A percentile compares a stretch with the other conserved stretches of the same genome.
Evolutionary conservation across 768 basidiomycete genomes (phyloP).

Genomic region (Mrakia blollopis): DNA sequence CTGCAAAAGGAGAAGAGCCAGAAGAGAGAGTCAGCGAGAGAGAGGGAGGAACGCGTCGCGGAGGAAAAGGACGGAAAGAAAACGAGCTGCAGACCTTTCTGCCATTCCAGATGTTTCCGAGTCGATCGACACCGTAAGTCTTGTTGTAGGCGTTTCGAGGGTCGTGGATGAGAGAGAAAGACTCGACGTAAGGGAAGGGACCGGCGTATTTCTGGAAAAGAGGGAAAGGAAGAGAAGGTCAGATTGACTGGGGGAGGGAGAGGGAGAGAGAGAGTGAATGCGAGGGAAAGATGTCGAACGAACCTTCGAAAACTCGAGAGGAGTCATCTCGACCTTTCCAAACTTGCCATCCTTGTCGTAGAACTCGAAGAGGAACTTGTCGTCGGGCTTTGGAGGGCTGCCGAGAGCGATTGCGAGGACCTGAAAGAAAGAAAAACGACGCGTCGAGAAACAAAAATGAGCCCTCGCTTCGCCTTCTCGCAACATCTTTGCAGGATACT

Average conservation of each 20-base stretch:
- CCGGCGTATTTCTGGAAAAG: constrained; percentile 54
- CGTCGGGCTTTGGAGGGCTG: constrained; percentile 69
- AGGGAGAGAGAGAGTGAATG: not conserved
- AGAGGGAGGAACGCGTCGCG: too few species aligned
- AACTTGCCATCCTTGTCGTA: constrained; percentile 72
- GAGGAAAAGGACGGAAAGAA: too few species aligned
- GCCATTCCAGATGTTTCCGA: constrained; percentile 88
- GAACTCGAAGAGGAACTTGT: constrained; percentile 78
- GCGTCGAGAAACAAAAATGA: too few species aligned
- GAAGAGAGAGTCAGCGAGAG: not conserved
- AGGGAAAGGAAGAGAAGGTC: constrained; percentile 54
- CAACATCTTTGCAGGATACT: too few species aligned
- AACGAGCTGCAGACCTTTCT: not conserved
- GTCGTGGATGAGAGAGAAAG: constrained; percentile 91
- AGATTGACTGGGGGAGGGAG: not conserved
- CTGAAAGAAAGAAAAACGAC: too few species aligned
- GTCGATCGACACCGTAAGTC: constrained; percentile 84
- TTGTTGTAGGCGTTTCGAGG: constrained; percentile 77
- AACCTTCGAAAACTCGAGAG: too few species aligned
- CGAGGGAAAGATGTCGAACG: too few species aligned
- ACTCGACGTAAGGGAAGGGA: constrained; percentile 55
- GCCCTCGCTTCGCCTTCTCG: too few species aligned
- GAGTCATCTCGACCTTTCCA: constrained; percentile 46
- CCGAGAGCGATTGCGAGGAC: constrained; percentile 58
- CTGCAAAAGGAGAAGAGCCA: too few species aligned